Evolutionary conservation across 805 yeast species (phyloP).

Genomic region (Zygosaccharomyces bailii): DNA sequence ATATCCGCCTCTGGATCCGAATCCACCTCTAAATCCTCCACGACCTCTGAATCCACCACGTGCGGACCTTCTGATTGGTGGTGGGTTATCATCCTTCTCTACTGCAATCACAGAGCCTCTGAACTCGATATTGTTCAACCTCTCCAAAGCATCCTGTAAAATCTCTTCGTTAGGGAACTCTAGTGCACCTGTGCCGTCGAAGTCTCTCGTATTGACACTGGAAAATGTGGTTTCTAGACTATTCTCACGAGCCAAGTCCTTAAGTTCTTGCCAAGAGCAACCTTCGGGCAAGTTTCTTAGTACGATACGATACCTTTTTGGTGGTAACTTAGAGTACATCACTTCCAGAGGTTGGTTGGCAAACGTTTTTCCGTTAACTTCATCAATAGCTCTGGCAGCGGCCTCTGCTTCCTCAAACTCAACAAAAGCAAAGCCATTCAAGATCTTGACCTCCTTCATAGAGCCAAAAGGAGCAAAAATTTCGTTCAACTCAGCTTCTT

Average conservation of each 20-base stretch:
- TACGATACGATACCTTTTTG: constrained; percentile 71
- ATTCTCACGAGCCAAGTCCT: constrained; percentile 84
- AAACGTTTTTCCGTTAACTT: constrained; percentile 67
- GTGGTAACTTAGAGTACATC: constrained; percentile 45
- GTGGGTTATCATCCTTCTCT: constrained; percentile 68
- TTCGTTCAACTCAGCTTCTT: constrained; percentile 61
- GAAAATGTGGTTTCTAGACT: constrained; percentile 61
- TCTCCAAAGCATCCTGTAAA: constrained; percentile 67
- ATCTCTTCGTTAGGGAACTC: constrained; percentile 63
- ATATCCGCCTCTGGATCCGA: constrained; percentile 40
- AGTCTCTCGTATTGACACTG: constrained; percentile 44
- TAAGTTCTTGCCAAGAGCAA: constrained; percentile 82
- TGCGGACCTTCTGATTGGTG: constrained; percentile 47
- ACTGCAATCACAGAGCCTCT: constrained; percentile 67
- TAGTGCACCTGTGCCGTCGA: constrained; percentile 46
- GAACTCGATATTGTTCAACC: constrained; percentile 66
- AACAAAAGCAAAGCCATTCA: constrained; percentile 86
- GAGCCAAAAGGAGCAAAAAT: constrained; percentile 66
- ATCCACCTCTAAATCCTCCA: constrained; percentile 49
- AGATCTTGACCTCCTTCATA: constrained; percentile 60
- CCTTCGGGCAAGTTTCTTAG: constrained; percentile 69
- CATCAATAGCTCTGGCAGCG: constrained; percentile 72
- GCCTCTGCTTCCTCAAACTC: constrained; percentile 73
- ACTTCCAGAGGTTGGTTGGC: constrained; percentile 49
- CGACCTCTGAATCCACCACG: constrained; percentile 47